These are phyloP conservation scores for Raphidocelis subcapitata DNA, from an alignment of 139 green algal species.

Conservation along the genomic window DNA sequence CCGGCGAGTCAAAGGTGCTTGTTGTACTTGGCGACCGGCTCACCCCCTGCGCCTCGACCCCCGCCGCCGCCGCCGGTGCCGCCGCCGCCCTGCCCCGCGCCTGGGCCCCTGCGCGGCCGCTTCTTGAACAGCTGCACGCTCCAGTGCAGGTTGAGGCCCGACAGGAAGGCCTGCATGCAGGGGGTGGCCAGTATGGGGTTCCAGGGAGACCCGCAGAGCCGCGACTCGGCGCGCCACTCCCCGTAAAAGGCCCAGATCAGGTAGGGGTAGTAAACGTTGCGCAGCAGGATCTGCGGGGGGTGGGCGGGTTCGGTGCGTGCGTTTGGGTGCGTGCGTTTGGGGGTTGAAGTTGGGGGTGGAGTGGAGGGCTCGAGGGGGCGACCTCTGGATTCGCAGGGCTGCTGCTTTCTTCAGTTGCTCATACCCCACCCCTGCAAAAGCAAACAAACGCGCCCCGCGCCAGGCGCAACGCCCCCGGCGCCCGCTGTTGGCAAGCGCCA, in stretches of 20 bases:
- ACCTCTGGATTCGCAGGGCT: too few relatives aligned
- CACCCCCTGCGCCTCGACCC: background rate
- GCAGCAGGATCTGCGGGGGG: constrained; percentile 9
- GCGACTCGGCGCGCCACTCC: constrained; percentile 41
- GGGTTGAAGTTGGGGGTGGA: too few relatives aligned
- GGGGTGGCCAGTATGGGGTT: constrained; percentile 47
- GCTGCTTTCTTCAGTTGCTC: too few relatives aligned
- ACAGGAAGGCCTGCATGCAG: constrained; percentile 41
- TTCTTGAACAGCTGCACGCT: constrained; percentile 37
- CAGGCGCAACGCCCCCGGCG: too few relatives aligned
- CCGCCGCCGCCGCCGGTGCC: background rate
- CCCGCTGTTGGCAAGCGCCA: too few relatives aligned
- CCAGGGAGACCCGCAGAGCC: constrained; percentile 27
- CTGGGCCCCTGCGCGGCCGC: background rate
- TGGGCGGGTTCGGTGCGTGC: too few relatives aligned
- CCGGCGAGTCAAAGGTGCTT: background rate
- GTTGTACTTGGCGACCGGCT: background rate
- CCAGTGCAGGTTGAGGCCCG: constrained; percentile 46
- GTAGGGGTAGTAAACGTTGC: constrained; percentile 57
- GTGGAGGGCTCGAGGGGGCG: too few relatives aligned
- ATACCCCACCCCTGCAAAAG: too few relatives aligned
- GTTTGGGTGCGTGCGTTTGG: too few relatives aligned
- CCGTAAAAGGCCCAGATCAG: constrained; percentile 48
- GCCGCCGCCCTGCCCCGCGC: constrained; percentile 8
- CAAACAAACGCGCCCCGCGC: too few relatives aligned